These are phyloP conservation scores for Kodamaea alishanica DNA, from an alignment of 1,139 yeast genomes.

Conservation along the genomic window DNA sequence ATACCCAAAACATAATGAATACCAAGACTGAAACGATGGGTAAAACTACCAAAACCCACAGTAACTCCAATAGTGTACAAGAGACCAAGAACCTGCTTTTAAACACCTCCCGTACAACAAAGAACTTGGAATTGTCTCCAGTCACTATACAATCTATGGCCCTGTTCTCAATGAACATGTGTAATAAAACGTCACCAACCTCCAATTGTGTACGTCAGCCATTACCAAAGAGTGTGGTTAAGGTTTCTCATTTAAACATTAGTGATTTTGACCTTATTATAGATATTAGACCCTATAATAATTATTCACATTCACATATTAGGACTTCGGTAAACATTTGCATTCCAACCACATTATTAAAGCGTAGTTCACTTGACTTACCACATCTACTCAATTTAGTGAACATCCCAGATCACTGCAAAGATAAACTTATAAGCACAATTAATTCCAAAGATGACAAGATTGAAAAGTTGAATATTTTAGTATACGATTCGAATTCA, in stretches of 20 bases:
- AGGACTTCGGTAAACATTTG: constrained; percentile 33
- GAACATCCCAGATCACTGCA: constrained; percentile 19
- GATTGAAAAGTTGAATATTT: constrained; percentile 23
- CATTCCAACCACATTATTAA: constrained; percentile 41
- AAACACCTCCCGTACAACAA: no score
- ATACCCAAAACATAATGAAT: no score
- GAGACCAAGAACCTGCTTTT: no score
- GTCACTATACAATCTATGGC: not conserved
- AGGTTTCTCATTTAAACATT: constrained; percentile 8
- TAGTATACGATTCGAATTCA: constrained; percentile 51
- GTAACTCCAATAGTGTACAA: no score
- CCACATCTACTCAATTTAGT: constrained; percentile 29
- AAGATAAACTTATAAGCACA: constrained; percentile 16
- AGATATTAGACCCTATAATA: constrained; percentile 39
- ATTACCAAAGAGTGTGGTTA: constrained; percentile 9
- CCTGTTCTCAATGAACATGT: not conserved
- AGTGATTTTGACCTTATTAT: constrained; percentile 21
- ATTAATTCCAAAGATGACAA: constrained; percentile 3
- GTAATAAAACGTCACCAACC: constrained; percentile 5
- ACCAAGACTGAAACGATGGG: no score
- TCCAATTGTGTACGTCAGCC: not conserved
- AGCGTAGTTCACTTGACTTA: constrained; percentile 32
- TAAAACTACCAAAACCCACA: no score
- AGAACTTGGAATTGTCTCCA: no score
- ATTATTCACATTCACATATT: constrained; percentile 28